Conservation (phyloP, 768 basidiomycete species). For the Harrya chromipes region DNA sequence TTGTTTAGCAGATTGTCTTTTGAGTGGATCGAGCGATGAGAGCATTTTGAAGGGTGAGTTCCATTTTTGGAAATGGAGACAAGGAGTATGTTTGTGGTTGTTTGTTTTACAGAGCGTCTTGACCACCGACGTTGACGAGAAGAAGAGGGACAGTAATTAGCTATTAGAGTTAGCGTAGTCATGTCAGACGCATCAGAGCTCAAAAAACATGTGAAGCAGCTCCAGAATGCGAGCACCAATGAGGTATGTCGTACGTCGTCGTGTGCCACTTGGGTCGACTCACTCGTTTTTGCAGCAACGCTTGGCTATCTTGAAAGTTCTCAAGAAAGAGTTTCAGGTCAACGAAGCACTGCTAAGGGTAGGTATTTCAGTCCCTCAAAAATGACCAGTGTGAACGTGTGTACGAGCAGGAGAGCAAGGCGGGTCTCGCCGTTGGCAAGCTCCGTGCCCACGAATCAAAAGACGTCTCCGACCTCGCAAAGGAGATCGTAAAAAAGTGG, state of each 20-base stretch:
- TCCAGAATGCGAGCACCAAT: slow-evolving; percentile 57
- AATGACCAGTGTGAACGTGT: slow-evolving; percentile 5
- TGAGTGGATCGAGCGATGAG: slow-evolving; percentile 67
- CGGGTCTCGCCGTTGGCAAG: slow-evolving; percentile 90
- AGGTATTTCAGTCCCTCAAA: slow-evolving; percentile 31
- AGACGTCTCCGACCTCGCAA: slow-evolving; percentile 77
- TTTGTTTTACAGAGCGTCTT: slow-evolving; percentile 13
- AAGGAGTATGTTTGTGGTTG: slow-evolving; percentile 13
- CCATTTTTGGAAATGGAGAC: slow-evolving; percentile 7
- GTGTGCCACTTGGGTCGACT: slow-evolving; percentile 33
- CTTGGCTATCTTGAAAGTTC: slow-evolving; percentile 51
- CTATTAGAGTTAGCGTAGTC: neutral
- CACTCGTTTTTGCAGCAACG: slow-evolving; percentile 50
- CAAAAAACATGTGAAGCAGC: slow-evolving; percentile 77
- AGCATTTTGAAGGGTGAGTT: slow-evolving; percentile 32
- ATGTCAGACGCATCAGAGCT: slow-evolving; percentile 53
- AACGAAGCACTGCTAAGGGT: slow-evolving; percentile 76
- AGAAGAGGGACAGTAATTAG: slow-evolving; percentile 13
- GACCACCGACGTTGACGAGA: neutral
- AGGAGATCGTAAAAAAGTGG: slow-evolving; percentile 91
- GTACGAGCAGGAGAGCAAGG: slow-evolving; percentile 77
- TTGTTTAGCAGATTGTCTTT: slow-evolving; percentile 56
- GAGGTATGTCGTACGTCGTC: slow-evolving; percentile 45
- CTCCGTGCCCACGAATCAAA: slow-evolving; percentile 70
- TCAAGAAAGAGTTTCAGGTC: slow-evolving; percentile 67